Base-by-base conservation (phyloP, 139 green algal genomes). In the Auxenochlorella pyrenoidosa region DNA sequence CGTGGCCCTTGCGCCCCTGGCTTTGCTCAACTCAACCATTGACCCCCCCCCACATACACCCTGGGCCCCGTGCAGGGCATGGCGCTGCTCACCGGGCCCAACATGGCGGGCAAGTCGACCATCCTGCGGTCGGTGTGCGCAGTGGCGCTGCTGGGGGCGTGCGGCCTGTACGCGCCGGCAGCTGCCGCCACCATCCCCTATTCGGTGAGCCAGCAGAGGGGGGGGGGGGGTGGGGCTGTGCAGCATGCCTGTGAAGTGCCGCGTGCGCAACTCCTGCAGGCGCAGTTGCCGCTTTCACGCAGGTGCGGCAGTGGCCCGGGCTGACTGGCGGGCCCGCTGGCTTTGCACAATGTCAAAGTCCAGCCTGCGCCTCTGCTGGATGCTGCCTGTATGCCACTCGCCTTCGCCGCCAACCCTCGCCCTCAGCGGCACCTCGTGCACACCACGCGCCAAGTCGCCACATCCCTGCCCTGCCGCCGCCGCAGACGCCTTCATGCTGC, bases 81-180 rank as follows among this genome's bases (percentile, higher is more conserved):
- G 90, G 84, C 92, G 34, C 90, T 98, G 72, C 92, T 99, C 24
- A 98, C 96, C 15, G 96, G 96, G 3, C 95, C 96, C 43, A 99
- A 99, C 90, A 98, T 98, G 95, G 97, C 94, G 88, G 97, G 97
- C 87, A 99, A 99, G 91, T 97, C 91, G 58, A 99, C 96, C 1
- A 85, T 99, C 24, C 91, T 98, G 68, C 94, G 97, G 32, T 91
- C 87, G 0, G 78, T 95, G 4, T 91, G 86, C 24, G 95, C 96
- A 0, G 91, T 93, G 3, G 92, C 94, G 41, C 91, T 99, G 90
- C 93, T 99, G 71, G 96, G 89, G 6, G 90, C 82, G 19, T 97
- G 94, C 86, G 97, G 97, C n/a, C 89, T 99, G 16, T 84, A 75
- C 38, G 84, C 87, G 16, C 60, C 54, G 28, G 70, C 82, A 2